Evolutionary conservation across 2,329 filamentous ascomycete species (phyloP).

Genomic region (Fusarium torulosum): DNA sequence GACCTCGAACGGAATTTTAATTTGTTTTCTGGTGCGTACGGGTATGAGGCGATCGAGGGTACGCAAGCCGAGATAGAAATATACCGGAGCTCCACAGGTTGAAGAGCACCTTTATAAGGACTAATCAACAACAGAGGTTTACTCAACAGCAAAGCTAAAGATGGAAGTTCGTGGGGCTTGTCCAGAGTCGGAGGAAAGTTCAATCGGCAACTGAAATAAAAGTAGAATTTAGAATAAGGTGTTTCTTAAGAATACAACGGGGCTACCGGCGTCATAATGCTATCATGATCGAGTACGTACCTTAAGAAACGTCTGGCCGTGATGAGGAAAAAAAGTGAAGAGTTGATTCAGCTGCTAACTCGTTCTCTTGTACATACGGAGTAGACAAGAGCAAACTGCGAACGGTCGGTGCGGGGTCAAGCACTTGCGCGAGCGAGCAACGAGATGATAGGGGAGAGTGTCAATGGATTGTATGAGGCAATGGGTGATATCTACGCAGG

Average conservation of each 20-base stretch:
- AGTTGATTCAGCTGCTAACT: constrained; percentile 37
- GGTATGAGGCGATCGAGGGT: constrained; percentile 6
- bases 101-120: constrained; percentile 10
- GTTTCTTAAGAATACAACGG: neutral
- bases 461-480: constrained; percentile 38
- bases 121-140: constrained; percentile 5
- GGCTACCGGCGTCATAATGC: neutral
- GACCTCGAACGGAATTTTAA: constrained; percentile 2
- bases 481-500: constrained; percentile 11
- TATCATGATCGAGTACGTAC: constrained; percentile 31
- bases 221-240: constrained; percentile 17
- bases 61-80: constrained; percentile 1
- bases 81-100: constrained; percentile 19
- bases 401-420: constrained; percentile 43
- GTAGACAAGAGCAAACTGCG: constrained; percentile 26
- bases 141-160: neutral
- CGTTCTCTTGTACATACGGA: constrained; percentile 17
- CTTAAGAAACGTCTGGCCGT: constrained; percentile 18
- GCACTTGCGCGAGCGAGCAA: constrained; percentile 24
- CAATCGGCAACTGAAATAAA: constrained; percentile 18
- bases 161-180: neutral
- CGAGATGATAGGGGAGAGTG: constrained; percentile 24
- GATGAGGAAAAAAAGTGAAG: constrained; percentile 21
- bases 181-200: constrained; percentile 4
- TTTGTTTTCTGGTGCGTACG: constrained; percentile 14